Evolutionary conservation across 331 rosid genomes (phyloP).

Genomic region (Telfairia occidentalis): DNA sequence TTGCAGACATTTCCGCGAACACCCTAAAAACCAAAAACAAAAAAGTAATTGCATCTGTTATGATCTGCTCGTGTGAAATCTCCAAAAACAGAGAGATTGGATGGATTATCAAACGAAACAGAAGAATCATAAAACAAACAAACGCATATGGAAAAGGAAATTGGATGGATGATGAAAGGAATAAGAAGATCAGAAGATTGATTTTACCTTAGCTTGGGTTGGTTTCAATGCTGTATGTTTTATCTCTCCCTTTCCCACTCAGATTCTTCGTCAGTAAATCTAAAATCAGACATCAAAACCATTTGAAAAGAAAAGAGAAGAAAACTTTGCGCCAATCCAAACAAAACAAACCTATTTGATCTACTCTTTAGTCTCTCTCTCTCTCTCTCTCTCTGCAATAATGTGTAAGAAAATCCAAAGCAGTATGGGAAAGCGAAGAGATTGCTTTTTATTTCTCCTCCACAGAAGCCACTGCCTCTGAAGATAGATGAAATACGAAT

Average conservation of each 20-base stretch:
- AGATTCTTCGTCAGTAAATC: not conserved
- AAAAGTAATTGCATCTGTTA: not conserved
- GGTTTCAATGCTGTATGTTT: not conserved
- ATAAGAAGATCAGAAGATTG: not conserved
- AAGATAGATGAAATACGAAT: not conserved
- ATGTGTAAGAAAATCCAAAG: not conserved
- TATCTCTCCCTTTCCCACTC: constrained; percentile 1
- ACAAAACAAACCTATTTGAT: not conserved
- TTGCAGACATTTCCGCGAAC: constrained; percentile 44
- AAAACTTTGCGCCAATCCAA: not conserved
- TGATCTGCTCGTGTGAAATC: not conserved
- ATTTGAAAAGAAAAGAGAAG: not conserved
- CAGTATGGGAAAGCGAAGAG: not conserved
- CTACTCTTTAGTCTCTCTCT: not conserved
- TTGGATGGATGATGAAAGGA: not conserved
- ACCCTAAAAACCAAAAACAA: not conserved
- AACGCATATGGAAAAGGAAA: not conserved
- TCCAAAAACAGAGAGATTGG: not conserved
- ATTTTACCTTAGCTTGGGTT: not conserved
- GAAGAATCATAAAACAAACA: not conserved
- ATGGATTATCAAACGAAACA: not conserved
- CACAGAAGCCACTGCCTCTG: not conserved
- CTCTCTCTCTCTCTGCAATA: not conserved
- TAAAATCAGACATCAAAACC: not conserved
- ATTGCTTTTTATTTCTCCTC: not conserved